Conservation (phyloP, 2,329 filamentous ascomycete species). For the Metarhizium album region DNA sequence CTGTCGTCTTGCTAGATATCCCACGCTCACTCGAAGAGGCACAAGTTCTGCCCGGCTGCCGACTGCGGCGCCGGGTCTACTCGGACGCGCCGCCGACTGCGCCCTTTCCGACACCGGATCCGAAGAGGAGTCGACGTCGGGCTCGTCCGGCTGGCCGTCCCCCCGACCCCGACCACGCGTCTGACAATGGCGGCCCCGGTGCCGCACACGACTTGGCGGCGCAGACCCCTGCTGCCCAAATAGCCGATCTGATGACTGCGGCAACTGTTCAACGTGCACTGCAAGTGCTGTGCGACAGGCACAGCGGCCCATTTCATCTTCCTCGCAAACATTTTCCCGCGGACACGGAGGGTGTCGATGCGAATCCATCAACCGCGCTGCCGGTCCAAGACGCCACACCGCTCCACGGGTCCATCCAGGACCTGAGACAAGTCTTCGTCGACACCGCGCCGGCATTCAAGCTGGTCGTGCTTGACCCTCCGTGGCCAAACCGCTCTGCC, state of each 20-base stretch:
- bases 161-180: slow-evolving; percentile 13
- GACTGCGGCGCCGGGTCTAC: slow-evolving; percentile 29
- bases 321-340: slow-evolving; percentile 23
- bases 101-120: slow-evolving; percentile 44
- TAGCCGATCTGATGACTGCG: slow-evolving; percentile 43
- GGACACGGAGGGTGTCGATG: background rate
- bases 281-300: slow-evolving; percentile 20
- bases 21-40: slow-evolving; percentile 58
- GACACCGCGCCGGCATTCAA: slow-evolving; percentile 44
- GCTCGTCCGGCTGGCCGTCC: background rate
- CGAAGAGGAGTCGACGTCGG: slow-evolving; percentile 8
- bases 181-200: background rate
- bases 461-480: slow-evolving; percentile 63
- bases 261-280: slow-evolving; percentile 36
- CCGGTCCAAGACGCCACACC: slow-evolving; percentile 30
- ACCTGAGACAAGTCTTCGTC: slow-evolving; percentile 29
- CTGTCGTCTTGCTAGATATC: slow-evolving; percentile 54
- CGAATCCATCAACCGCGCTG: slow-evolving; percentile 2
- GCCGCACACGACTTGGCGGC: slow-evolving; percentile 19
- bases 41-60: slow-evolving; percentile 38
- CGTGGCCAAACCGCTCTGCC: slow-evolving; percentile 72
- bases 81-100: slow-evolving; percentile 31
- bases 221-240: slow-evolving; percentile 32
- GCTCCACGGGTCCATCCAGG: slow-evolving; percentile 38
- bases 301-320: slow-evolving; percentile 35